A percentile compares a stretch with the other conserved stretches of the same genome.
phyloP scores from a whole-genome alignment of 768 basidiomycete species.

The Panaeolus papilionaceus region DNA sequence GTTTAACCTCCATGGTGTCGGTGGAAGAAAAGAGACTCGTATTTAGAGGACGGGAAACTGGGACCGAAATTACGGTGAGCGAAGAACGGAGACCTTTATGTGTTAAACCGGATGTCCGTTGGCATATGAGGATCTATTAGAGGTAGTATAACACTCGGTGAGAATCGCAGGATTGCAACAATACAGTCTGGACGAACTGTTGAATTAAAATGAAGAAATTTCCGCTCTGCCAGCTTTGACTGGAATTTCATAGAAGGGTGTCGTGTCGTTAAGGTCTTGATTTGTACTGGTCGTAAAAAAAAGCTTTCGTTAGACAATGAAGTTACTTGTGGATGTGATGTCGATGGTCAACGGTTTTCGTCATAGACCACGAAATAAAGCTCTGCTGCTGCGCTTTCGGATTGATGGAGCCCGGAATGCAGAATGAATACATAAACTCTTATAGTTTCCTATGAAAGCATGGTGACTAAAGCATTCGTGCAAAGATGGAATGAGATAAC shows the following conservation, averaged over 20 bases:
- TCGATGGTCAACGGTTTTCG: conserved; percentile 20
- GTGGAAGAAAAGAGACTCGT: conserved; percentile 6
- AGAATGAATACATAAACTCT: conserved; percentile 38
- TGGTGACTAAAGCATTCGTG: conserved; percentile 22
- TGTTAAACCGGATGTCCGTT: conserved; percentile 25
- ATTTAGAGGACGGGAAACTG: conserved; percentile 25
- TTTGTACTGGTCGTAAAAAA: conserved; percentile 20
- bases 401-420: conserved; percentile 24
- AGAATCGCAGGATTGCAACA: conserved; percentile 9
- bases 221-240: conserved; percentile 24
- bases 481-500: conserved; percentile 39
- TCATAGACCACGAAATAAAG: conserved; percentile 16
- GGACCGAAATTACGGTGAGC: conserved; percentile 32
- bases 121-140: conserved; percentile 25
- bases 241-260: conserved; percentile 26
- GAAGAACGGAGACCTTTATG: conserved; percentile 30
- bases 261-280: conserved; percentile 17
- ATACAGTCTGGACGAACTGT: conserved; percentile 30
- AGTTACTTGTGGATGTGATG: conserved; percentile 9
- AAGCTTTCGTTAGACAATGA: conserved; percentile 10
- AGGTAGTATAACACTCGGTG: conserved; percentile 20
- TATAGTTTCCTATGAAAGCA: conserved; percentile 46
- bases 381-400: conserved; percentile 8
- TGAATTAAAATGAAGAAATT: conserved; percentile 27
- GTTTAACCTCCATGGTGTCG: conserved; percentile 12